A percentile compares a stretch with the other conserved stretches of the same genome.
phyloP scores from a whole-genome alignment of 1,284 basidiomycete species.

The Schizopora paradoxa region DNA sequence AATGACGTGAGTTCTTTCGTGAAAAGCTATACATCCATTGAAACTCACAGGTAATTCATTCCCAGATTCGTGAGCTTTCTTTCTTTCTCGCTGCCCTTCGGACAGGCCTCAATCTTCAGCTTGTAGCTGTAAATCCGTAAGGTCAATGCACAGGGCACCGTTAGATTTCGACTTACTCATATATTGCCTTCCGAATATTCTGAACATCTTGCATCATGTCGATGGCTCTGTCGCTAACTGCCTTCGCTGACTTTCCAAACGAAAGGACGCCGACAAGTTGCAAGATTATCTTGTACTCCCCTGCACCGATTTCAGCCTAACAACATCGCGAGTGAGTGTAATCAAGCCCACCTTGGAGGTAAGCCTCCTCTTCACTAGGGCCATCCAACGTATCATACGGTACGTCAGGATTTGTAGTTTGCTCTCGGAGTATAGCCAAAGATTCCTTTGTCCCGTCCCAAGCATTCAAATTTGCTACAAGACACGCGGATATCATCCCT shows the following conservation, averaged over 20 bases:
- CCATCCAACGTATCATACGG: slow-evolving; percentile 69
- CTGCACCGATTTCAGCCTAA: slow-evolving; percentile 44
- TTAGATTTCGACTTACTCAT: slow-evolving; percentile 51
- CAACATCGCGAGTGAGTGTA: neutral
- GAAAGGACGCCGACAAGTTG: slow-evolving; percentile 89
- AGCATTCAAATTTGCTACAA: slow-evolving; percentile 76
- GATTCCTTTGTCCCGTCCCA: slow-evolving; percentile 45
- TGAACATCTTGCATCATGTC: slow-evolving; percentile 93
- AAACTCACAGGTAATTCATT: slow-evolving; percentile 77
- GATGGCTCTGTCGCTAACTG: slow-evolving; percentile 82
- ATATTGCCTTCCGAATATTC: slow-evolving; percentile 88
- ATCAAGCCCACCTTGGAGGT: slow-evolving; percentile 68
- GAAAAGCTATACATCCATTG: neutral
- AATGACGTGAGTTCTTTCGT: slow-evolving; percentile 1
- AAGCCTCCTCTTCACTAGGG: slow-evolving; percentile 79
- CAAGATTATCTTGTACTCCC: slow-evolving; percentile 96
- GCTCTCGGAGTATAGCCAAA: no score
- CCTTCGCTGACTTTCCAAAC: slow-evolving; percentile 90
- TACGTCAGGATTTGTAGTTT: slow-evolving; percentile 36
- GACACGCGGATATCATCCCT: slow-evolving; percentile 87
- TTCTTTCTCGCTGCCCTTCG: slow-evolving; percentile 74
- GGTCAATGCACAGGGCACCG: neutral
- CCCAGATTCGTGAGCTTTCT: slow-evolving; percentile 68
- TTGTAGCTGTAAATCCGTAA: slow-evolving; percentile 63
- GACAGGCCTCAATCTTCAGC: slow-evolving; percentile 80